Conservation (phyloP, 768 basidiomycete species). For the Phanerochaete sordida region DNA sequence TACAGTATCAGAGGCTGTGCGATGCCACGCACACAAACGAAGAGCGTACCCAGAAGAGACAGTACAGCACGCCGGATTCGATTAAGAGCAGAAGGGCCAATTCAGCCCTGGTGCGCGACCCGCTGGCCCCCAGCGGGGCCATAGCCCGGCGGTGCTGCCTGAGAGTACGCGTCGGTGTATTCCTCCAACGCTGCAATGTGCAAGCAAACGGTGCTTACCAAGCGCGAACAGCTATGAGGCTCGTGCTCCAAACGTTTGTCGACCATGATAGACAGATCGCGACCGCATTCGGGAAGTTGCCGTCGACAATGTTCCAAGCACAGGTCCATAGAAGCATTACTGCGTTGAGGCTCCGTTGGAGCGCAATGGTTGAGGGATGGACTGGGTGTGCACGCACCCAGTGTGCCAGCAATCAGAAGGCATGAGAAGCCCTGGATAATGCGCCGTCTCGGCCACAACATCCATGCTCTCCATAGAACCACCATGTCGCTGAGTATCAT, state of each 20-base stretch:
- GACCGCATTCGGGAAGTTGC: background rate
- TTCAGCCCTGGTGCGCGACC: background rate
- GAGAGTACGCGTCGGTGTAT: background rate
- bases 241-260: background rate
- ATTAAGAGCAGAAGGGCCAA: background rate
- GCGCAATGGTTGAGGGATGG: too few relatives aligned
- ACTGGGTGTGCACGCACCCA: too few relatives aligned
- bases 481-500: background rate
- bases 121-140: background rate
- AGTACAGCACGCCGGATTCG: background rate
- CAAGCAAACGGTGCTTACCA: too few relatives aligned
- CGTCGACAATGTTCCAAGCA: background rate
- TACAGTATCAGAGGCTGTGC: too few relatives aligned
- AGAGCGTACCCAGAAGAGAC: background rate
- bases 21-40: too few relatives aligned
- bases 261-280: background rate
- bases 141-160: background rate
- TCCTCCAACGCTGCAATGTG: too few relatives aligned
- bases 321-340: too few relatives aligned
- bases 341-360: too few relatives aligned
- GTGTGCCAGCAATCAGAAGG: background rate
- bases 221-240: background rate
- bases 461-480: background rate
- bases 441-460: background rate
- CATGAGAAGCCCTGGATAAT: background rate